Base-by-base conservation (phyloP, 2,329 filamentous ascomycete genomes). In the Metarhizium album region DNA sequence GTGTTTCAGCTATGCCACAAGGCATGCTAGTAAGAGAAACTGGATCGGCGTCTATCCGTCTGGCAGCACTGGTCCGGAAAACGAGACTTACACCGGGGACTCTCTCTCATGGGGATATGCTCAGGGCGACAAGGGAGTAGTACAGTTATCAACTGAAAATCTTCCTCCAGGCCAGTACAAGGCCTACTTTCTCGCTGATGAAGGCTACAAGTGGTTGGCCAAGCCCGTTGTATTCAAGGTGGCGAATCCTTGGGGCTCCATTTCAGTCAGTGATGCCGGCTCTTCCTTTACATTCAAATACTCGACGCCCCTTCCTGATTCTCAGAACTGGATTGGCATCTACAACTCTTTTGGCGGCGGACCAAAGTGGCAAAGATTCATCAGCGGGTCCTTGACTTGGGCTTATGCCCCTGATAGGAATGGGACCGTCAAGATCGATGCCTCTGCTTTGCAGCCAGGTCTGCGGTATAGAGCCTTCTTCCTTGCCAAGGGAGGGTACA, bases 321-420 rank as follows among this genome's bases (percentile, higher is more conserved):
- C 52, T 2, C 60, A 53, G 16, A 71, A 71, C 54, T 72, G 69
- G 69, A 56, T 71, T 22, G 69, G 64, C 29, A 46, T 71, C 3
- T 71, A 66, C 53, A 52, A 59, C 37, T 54, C 59, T 11, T 59
- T 58, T 1, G 62, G 61, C n/a, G 67, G 67, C 23, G 67, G 62
- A 1, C 68, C 69, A 1, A 59, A 62, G 2, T 57, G 69, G 18
- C 58, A 65, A 27, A 52, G 59, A 40, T 60, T 59, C 16, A 58
- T 58, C n/a, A 55, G 54, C 0, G 52, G 56, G 0, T 64, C 69
- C 0, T 50, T 69, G 11, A 52, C 54, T 4, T 71, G 68, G 69
- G 56, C 54, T 0, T 70, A 65, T 48, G 64, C 66, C 2, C 61
- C 63, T 0, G 50, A 52, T 0, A 33, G 52, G 1, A 42, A 60